Conservation (phyloP, 345 rosid genomes). For the Gossypium raimondii region DNA sequence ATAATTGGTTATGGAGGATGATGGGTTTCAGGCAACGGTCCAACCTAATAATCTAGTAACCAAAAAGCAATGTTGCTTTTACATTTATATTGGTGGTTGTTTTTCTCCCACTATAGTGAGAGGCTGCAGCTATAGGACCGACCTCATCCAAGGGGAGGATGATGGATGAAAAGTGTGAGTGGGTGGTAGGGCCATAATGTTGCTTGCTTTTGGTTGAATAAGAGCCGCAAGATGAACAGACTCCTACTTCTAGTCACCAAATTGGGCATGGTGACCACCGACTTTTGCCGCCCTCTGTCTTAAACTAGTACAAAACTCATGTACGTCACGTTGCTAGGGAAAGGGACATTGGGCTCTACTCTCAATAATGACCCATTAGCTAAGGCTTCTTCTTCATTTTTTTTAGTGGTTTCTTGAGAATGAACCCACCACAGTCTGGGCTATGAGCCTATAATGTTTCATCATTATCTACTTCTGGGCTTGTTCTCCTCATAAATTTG, state of each 20-base stretch:
- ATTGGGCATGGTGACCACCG: background rate
- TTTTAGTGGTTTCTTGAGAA: background rate
- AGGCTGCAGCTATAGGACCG: conserved; percentile 5
- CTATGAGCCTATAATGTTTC: background rate
- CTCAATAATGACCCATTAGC: background rate
- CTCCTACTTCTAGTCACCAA: background rate
- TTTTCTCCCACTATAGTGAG: background rate
- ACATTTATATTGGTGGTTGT: background rate
- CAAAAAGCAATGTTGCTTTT: background rate
- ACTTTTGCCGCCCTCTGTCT: conserved; percentile 3
- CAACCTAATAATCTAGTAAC: background rate
- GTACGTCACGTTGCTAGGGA: background rate
- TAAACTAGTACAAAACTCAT: background rate
- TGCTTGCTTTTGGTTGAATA: background rate
- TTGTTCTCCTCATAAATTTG: too few relatives aligned
- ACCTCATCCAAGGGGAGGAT: background rate
- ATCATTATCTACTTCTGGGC: too few relatives aligned
- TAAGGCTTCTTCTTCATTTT: background rate
- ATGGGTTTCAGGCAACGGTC: background rate
- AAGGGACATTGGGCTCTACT: background rate
- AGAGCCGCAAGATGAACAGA: background rate
- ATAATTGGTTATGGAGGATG: background rate
- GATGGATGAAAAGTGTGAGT: background rate
- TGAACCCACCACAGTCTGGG: background rate
- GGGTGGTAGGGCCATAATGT: background rate